phyloP scores from a whole-genome alignment of 768 basidiomycete species.

The Botryobasidium botryosum region DNA sequence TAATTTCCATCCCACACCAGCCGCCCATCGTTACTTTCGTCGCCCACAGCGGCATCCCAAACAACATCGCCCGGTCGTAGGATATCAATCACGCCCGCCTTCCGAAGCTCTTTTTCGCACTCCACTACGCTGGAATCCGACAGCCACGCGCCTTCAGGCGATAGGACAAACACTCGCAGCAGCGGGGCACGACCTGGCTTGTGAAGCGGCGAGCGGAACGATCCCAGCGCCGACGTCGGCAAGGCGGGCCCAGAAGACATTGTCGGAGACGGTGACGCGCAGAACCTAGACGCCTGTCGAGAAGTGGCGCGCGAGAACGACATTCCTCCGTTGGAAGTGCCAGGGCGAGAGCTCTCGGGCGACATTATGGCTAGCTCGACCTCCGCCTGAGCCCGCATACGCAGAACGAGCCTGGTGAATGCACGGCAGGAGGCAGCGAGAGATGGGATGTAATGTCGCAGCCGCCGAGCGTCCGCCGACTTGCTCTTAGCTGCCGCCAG shows the following conservation, averaged over 20 bases:
- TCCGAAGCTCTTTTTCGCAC: constrained; percentile 64
- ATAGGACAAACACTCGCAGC: constrained; percentile 68
- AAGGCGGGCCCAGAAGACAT: not conserved
- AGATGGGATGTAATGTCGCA: constrained; percentile 5
- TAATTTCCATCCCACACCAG: constrained; percentile 82
- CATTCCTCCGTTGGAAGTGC: not conserved
- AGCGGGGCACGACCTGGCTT: constrained; percentile 55
- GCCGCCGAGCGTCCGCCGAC: not conserved
- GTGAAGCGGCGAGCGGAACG: constrained; percentile 57
- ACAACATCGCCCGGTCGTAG: constrained; percentile 66
- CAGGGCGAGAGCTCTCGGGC: not conserved
- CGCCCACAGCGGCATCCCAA: constrained; percentile 75
- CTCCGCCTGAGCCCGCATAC: constrained; percentile 66
- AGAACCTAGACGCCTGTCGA: too few species aligned
- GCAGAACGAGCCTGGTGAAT: constrained; percentile 63
- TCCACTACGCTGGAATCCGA: constrained; percentile 65
- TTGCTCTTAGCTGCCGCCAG: constrained; percentile 20
- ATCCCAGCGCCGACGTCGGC: not conserved
- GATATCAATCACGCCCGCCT: constrained; percentile 43
- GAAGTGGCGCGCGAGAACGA: not conserved
- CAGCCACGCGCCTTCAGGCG: constrained; percentile 74
- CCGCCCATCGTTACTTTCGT: constrained; percentile 61
- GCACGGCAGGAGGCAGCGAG: constrained; percentile 43
- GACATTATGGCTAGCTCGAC: constrained; percentile 21
- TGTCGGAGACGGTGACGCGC: not conserved